A percentile compares a stretch with the other conserved stretches of the same genome.
Evolutionary conservation across 2,329 filamentous ascomycete species (phyloP).

Genomic region (Talaromyces sp.): DNA sequence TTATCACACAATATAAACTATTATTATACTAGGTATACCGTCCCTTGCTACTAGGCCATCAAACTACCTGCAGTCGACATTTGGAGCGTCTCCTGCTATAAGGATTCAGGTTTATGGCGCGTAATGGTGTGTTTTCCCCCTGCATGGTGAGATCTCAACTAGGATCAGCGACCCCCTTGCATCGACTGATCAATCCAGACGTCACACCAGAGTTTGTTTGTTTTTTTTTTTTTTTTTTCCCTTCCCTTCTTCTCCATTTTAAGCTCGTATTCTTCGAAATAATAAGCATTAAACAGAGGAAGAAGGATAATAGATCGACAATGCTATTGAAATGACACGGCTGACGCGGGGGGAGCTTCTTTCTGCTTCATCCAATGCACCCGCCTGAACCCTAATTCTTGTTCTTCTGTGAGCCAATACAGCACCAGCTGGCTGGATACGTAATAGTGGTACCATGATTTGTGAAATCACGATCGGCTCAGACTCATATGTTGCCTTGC

Average conservation of each 20-base stretch:
- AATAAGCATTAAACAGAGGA: neutral
- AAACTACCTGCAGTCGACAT: neutral
- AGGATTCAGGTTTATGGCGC: neutral
- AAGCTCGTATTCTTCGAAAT: neutral
- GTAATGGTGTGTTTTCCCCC: neutral
- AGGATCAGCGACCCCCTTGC: neutral
- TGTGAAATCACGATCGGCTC: slow-evolving; percentile 2
- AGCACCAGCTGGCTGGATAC: neutral
- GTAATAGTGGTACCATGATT: neutral
- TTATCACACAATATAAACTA: neutral
- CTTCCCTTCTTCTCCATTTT: too few species aligned
- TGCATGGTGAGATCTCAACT: neutral
- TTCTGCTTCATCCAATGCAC: neutral
- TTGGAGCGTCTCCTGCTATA: neutral
- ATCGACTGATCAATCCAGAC: neutral
- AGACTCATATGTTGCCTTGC: neutral
- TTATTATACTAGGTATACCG: neutral
- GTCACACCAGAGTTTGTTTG: neutral
- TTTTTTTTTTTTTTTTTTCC: too few species aligned
- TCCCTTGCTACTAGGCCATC: neutral
- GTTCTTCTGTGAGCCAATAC: neutral
- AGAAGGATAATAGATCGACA: neutral
- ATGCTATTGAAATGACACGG: slow-evolving; percentile 1
- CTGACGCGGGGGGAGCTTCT: neutral
- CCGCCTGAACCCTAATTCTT: neutral